Evolutionary conservation across 257 asterid species (phyloP), one percentile per base, ranked within the genome.

Genomic region (Leonotis leonurus): DNA sequence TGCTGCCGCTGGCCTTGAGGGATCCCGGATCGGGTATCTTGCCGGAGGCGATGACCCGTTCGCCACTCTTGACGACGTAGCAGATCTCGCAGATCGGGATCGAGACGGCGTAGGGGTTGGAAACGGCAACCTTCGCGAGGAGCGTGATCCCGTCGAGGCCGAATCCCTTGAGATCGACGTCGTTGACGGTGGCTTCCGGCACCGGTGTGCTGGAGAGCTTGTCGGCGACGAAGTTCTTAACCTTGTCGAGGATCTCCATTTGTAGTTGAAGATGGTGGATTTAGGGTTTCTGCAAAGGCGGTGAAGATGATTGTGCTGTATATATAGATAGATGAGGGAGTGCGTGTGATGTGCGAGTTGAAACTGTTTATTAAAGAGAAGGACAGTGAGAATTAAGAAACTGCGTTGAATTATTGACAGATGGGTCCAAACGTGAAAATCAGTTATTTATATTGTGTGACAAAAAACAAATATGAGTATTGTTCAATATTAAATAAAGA

Each of bases 1-100:
- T 87, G 5, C 46, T 77, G 24, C 65, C 94, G 18, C 68, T 62
- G 0, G 81, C 84, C 64, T 69, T 82, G 35, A 89, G 65, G 0
- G 85, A 84, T 21, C 97, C 97, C 0, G 95, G 94, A 25, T 89
- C 95, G 21, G 91, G 94, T 3, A 84, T 70, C 0, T 35, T 26
- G 0, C 95, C 97, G 1, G 89, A 73, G 0, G 80, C 91, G 13
- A 89, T 77, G 32, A 24, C 69, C 45, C 77, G 57, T 36, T 33
- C 73, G 41, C 65, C 44, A 71, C 92, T 76, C 70, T 85, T 78
- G 17, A 84, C 81, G 3, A 48, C 17, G 81, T 85, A 89, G 0
- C 51, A 50, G 68, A 86, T 79, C 72, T 89, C 87, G 56, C 85
- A 71, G 74, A 89, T 84, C 7, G 95, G 95, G 40, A 89, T 70